Percentiles rank a stretch among this genome's conserved stretches.
Evolutionary conservation across 306 rosid species (phyloP).

Genomic region (Pyrus communis): DNA sequence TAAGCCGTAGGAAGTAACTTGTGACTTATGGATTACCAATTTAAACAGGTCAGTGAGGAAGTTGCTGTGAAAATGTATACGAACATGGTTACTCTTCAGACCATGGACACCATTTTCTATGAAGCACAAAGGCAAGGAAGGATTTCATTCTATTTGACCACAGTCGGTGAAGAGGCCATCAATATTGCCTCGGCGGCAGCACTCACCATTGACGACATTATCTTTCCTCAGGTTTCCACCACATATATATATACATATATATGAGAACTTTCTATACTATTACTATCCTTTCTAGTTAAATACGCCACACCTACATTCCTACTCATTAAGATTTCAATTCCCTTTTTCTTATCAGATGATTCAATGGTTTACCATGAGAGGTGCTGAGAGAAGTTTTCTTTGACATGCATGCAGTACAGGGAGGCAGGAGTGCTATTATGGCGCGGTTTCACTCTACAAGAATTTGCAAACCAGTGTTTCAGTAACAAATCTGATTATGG

Average conservation of each 20-base stretch:
- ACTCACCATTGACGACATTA: slow-evolving; percentile 49
- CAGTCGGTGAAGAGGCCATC: slow-evolving; percentile 80
- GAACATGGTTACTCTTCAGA: slow-evolving; percentile 75
- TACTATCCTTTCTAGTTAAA: neutral
- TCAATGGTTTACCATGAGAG: slow-evolving; percentile 2
- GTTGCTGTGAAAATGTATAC: slow-evolving; percentile 62
- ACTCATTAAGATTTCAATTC: neutral
- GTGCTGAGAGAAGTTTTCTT: slow-evolving; percentile 5
- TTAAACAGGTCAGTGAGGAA: slow-evolving; percentile 48
- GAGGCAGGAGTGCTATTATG: slow-evolving; percentile 79
- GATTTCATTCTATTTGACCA: slow-evolving; percentile 71
- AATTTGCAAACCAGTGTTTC: slow-evolving; percentile 80
- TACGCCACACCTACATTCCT: slow-evolving; percentile 1
- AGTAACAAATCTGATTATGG: slow-evolving; percentile 71
- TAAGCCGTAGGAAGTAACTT: neutral
- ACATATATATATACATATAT: neutral
- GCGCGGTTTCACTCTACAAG: slow-evolving; percentile 90
- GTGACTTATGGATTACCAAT: neutral
- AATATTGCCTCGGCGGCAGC: slow-evolving; percentile 91
- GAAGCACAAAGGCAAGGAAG: slow-evolving; percentile 97
- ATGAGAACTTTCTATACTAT: neutral
- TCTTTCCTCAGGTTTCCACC: slow-evolving; percentile 79
- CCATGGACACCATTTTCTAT: slow-evolving; percentile 83
- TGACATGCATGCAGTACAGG: slow-evolving; percentile 55
- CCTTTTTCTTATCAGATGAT: neutral